These are phyloP conservation scores for Oxyria digyna DNA, from an alignment of 148 eudicot genomes.

Conservation along the genomic window DNA sequence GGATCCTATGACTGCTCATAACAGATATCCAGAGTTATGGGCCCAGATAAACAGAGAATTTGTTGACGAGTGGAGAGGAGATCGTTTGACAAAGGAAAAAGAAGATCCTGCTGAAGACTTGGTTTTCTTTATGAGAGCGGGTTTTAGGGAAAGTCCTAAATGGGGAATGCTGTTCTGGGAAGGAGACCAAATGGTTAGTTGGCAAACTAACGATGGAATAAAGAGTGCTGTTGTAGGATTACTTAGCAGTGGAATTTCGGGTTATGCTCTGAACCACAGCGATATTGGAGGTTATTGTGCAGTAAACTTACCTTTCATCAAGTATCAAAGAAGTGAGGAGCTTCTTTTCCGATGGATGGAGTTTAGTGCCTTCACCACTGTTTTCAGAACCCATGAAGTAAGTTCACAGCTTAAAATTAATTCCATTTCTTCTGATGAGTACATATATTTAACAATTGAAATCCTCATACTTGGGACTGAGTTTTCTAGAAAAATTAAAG, in stretches of 20 bases:
- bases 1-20: constrained; percentile 94
- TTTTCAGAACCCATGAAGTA: constrained; percentile 95
- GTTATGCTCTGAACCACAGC: constrained; percentile 91
- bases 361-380: constrained; percentile 74
- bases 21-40: constrained; percentile 95
- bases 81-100: constrained; percentile 28
- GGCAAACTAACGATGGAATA: constrained; percentile 95
- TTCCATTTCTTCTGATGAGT: neutral
- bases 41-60: constrained; percentile 82
- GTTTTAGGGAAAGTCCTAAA: constrained; percentile 77
- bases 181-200: constrained; percentile 99
- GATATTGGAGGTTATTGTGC: constrained; percentile 97
- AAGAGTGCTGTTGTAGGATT: constrained; percentile 91
- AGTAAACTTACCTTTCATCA: constrained; percentile 73
- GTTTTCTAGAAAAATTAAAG: neutral
- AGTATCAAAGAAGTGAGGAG: constrained; percentile 77
- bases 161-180: constrained; percentile 99
- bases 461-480: neutral
- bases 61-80: constrained; percentile 72
- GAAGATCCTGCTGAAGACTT: constrained; percentile 51
- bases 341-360: constrained; percentile 98
- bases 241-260: constrained; percentile 80
- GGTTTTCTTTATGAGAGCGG: constrained; percentile 98
- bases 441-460: neutral
- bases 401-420: constrained; percentile 2